A percentile compares a stretch with the other conserved stretches of the same genome.
These are phyloP conservation scores for Martiniozyma asiatica DNA, from an alignment of 1,139 yeast species.

Conservation along the genomic window DNA sequence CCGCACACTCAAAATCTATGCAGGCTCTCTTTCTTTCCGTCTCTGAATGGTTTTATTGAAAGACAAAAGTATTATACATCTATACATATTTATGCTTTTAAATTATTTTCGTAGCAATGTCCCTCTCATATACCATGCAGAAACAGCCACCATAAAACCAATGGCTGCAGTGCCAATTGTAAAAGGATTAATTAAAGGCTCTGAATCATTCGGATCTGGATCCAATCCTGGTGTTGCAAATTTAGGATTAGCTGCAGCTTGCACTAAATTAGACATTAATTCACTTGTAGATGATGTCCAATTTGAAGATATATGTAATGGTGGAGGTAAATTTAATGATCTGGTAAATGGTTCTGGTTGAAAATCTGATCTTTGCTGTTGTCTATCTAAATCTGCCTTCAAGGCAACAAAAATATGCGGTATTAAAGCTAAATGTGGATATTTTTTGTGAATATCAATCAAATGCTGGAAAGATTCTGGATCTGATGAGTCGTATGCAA, in stretches of 20 bases:
- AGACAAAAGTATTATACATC: too few relatives aligned
- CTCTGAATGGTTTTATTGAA: too few relatives aligned
- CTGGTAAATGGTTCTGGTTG: constrained; percentile 86
- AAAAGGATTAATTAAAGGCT: constrained; percentile 35
- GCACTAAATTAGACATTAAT: constrained; percentile 74
- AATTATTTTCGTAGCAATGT: too few relatives aligned
- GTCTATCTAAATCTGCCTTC: constrained; percentile 90
- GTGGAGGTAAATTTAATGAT: constrained; percentile 55
- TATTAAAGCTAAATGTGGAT: constrained; percentile 49
- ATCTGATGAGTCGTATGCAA: constrained; percentile 86
- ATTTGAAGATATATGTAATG: constrained; percentile 74
- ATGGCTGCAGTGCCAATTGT: constrained; percentile 59
- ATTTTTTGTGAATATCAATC: constrained; percentile 50
- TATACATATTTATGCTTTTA: too few relatives aligned
- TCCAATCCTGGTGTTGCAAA: constrained; percentile 73
- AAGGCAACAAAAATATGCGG: constrained; percentile 86
- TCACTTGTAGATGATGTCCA: constrained; percentile 87
- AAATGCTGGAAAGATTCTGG: constrained; percentile 87
- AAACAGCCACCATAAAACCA: constrained; percentile 46
- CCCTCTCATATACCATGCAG: constrained; percentile 51
- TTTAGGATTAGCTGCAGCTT: constrained; percentile 74
- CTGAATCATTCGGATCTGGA: constrained; percentile 43
- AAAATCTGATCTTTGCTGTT: constrained; percentile 73
- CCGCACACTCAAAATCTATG: too few relatives aligned
- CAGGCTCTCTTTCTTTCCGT: too few relatives aligned